Conservation (phyloP, 768 basidiomycete species). For the Sarcodon sp. region DNA sequence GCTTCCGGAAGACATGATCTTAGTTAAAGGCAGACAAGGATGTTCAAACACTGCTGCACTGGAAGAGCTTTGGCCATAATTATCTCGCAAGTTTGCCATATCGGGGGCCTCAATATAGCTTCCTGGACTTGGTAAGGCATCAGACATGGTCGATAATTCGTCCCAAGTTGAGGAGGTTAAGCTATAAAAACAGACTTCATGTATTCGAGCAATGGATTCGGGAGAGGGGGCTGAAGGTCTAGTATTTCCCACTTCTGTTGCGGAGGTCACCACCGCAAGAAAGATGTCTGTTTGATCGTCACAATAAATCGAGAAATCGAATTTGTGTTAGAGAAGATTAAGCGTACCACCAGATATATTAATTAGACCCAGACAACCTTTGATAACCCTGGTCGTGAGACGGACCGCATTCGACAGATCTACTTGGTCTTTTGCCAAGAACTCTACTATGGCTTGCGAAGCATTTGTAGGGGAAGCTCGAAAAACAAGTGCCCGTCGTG, state of each 20-base stretch:
- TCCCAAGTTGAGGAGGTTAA: conserved; percentile 82
- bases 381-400: conserved; percentile 58
- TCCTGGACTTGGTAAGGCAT: conserved; percentile 35
- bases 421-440: conserved; percentile 61
- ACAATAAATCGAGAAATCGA: too few relatives aligned
- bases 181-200: conserved; percentile 84
- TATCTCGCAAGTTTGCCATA: conserved; percentile 27
- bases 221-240: conserved; percentile 42
- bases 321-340: too few relatives aligned
- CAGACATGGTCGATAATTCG: conserved; percentile 40
- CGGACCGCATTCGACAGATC: conserved; percentile 51
- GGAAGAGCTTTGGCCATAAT: conserved; percentile 28
- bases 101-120: conserved; percentile 44
- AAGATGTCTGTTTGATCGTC: conserved; percentile 51
- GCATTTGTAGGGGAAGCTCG: conserved; percentile 40
- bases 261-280: conserved; percentile 67
- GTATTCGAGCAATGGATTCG: conserved; percentile 70
- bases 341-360: conserved; percentile 54
- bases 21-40: conserved; percentile 80
- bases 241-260: conserved; percentile 65
- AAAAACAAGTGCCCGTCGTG: conserved; percentile 57
- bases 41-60: conserved; percentile 63
- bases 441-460: conserved; percentile 75
- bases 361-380: conserved; percentile 79
- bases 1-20: conserved; percentile 82